These are phyloP conservation scores for Tulasnella calospora DNA, from an alignment of 768 basidiomycete genomes.

Conservation along the genomic window DNA sequence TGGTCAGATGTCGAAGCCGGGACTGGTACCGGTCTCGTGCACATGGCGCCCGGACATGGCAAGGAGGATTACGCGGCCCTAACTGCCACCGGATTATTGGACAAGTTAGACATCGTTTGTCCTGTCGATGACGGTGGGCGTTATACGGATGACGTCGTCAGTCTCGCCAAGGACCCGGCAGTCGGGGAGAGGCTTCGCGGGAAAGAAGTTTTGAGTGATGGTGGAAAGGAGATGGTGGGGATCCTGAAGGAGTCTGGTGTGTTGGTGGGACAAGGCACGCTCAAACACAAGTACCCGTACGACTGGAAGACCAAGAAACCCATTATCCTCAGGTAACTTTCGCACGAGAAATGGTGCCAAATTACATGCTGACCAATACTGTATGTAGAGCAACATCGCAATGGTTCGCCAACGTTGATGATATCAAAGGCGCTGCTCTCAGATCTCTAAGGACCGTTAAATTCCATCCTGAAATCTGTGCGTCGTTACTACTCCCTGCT, in stretches of 20 bases:
- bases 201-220: slow-evolving; percentile 66
- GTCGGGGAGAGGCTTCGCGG: slow-evolving; percentile 51
- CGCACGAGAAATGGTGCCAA: background rate
- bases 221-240: slow-evolving; percentile 60
- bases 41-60: slow-evolving; percentile 93
- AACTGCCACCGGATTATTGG: slow-evolving; percentile 47
- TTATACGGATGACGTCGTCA: slow-evolving; percentile 56
- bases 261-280: slow-evolving; percentile 61
- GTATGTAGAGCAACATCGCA: slow-evolving; percentile 76
- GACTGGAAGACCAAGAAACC: slow-evolving; percentile 96
- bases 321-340: slow-evolving; percentile 75
- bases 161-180: slow-evolving; percentile 50
- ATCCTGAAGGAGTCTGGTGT: slow-evolving; percentile 50
- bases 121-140: slow-evolving; percentile 76
- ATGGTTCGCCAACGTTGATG: slow-evolving; percentile 92
- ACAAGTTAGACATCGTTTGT: slow-evolving; percentile 52
- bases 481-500: slow-evolving; percentile 30
- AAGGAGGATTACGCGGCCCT: slow-evolving; percentile 84
- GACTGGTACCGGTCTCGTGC: slow-evolving; percentile 93
- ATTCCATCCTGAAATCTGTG: slow-evolving; percentile 76
- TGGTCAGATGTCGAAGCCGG: slow-evolving; percentile 75
- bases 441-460: slow-evolving; percentile 60
- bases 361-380: background rate
- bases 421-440: slow-evolving; percentile 73
- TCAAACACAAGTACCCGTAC: slow-evolving; percentile 88